Percentiles rank a stretch among this genome's conserved stretches.
Evolutionary conservation across 1,139 yeast species (phyloP).

Genomic region (Saccharomyces hybrid): DNA sequence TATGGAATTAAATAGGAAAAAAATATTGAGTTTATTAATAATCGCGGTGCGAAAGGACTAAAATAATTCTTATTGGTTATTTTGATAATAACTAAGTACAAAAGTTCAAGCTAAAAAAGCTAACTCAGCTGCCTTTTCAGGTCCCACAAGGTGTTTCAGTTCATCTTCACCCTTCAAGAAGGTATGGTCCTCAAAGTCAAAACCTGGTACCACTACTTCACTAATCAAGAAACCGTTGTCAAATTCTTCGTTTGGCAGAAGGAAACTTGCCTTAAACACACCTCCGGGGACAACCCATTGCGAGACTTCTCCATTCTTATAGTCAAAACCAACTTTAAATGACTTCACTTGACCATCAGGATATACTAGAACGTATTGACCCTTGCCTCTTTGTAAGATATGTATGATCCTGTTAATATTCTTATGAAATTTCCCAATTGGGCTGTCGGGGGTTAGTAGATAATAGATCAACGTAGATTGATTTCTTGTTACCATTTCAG

Average conservation of each 20-base stretch:
- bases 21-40: neutral
- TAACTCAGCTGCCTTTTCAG: slow-evolving; percentile 30
- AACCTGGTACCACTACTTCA: slow-evolving; percentile 49
- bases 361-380: slow-evolving; percentile 41
- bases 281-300: slow-evolving; percentile 54
- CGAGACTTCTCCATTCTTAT: slow-evolving; percentile 37
- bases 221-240: slow-evolving; percentile 40
- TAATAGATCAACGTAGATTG: slow-evolving; percentile 42
- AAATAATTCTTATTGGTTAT: slow-evolving; percentile 1
- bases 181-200: slow-evolving; percentile 43
- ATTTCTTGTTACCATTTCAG: slow-evolving; percentile 21
- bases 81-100: neutral
- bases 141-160: slow-evolving; percentile 34
- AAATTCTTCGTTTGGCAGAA: slow-evolving; percentile 33
- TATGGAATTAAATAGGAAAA: neutral
- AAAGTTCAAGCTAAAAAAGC: slow-evolving; percentile 21
- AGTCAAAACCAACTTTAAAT: slow-evolving; percentile 42
- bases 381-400: slow-evolving; percentile 42
- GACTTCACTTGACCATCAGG: slow-evolving; percentile 40
- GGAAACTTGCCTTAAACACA: slow-evolving; percentile 43
- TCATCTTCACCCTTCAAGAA: slow-evolving; percentile 33
- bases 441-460: slow-evolving; percentile 39
- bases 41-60: neutral
- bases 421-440: slow-evolving; percentile 40
- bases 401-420: slow-evolving; percentile 44